Evolutionary conservation across 306 rosid genomes (phyloP), one percentile per base, ranked within the genome.

Genomic region (Quercus agrifolia): DNA sequence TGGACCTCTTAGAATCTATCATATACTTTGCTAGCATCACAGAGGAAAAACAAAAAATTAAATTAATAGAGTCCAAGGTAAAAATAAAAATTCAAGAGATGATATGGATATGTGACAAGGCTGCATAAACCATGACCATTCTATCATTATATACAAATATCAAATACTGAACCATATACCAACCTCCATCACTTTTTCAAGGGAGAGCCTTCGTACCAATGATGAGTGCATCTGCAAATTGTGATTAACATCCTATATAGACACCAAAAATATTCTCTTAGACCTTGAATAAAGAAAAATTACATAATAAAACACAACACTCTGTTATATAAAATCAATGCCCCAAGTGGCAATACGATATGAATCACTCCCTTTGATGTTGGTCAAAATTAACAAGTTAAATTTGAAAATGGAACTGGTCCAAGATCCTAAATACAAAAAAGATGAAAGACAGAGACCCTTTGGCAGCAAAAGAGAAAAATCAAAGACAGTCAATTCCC

Each of bases 171-270:
- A 33, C 58, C 38, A 72, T 76, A 74, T 51, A 85, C 96, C 33
- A 80, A 95, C 99, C 99, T 91, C 92, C 83, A 93, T 83, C 80
- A 90, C 96, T 64, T 85, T 79, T 55, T 91, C 99, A 77, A 33
- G 98, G 74, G 92, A 89, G 82, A 95, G 97, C 84, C 99, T 90
- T 58, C 89, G 91, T 73, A 95, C 82, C 85, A 95, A 73, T 14
- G 99, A 91, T 31, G 99, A 93, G 85, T 95, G 99, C 82, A 92
- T 88, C 88, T 88, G 98, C 85, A 95, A 82, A 79, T 86, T 77
- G 54, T 79, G 92, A 73, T 79, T 84, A 61, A 74, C 87, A 67
- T 87, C 94, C 99, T 88, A 74, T 35, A 77, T 25, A 67, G 76
- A 54, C 56, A 71, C 51, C 21, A 79, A 70, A 70, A 77, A 31